These are phyloP conservation scores for Moringa oleifera DNA, from an alignment of 345 rosid genomes.

Conservation along the genomic window DNA sequence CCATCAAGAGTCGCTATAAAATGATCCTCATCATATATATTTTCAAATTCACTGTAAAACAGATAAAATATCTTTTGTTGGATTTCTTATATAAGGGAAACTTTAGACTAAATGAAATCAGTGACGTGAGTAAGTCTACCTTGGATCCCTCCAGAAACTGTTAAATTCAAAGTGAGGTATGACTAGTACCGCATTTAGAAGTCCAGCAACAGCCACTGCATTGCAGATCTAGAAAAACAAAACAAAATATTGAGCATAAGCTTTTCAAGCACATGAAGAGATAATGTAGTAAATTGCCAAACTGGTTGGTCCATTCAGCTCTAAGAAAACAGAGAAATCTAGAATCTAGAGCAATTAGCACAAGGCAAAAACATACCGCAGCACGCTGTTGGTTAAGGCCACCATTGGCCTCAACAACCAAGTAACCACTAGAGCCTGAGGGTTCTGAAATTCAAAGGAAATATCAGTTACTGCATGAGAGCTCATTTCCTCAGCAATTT, in stretches of 20 bases:
- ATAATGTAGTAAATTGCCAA: neutral
- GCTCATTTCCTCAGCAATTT: neutral
- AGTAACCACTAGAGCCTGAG: conserved; percentile 51
- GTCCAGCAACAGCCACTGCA: conserved; percentile 96
- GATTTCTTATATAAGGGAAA: conserved; percentile 5
- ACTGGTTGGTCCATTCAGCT: neutral
- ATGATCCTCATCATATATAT: conserved; percentile 78
- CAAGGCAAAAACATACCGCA: conserved; percentile 43
- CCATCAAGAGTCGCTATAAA: conserved; percentile 67
- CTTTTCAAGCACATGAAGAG: neutral
- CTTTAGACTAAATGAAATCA: neutral
- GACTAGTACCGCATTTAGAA: conserved; percentile 74
- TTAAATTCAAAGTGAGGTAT: conserved; percentile 78
- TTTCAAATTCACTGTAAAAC: conserved; percentile 65
- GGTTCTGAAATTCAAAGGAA: conserved; percentile 33
- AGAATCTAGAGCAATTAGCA: neutral
- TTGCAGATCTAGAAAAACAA: conserved; percentile 67
- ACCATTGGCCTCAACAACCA: conserved; percentile 87
- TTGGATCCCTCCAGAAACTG: conserved; percentile 84
- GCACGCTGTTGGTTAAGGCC: conserved; percentile 98
- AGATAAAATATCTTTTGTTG: neutral
- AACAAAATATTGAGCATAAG: conserved; percentile 6
- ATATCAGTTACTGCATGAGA: neutral
- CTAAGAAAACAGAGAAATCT: neutral
- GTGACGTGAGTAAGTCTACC: conserved; percentile 29